Base-by-base conservation (phyloP, 768 basidiomycete species). In the Lentinus brumalis region DNA sequence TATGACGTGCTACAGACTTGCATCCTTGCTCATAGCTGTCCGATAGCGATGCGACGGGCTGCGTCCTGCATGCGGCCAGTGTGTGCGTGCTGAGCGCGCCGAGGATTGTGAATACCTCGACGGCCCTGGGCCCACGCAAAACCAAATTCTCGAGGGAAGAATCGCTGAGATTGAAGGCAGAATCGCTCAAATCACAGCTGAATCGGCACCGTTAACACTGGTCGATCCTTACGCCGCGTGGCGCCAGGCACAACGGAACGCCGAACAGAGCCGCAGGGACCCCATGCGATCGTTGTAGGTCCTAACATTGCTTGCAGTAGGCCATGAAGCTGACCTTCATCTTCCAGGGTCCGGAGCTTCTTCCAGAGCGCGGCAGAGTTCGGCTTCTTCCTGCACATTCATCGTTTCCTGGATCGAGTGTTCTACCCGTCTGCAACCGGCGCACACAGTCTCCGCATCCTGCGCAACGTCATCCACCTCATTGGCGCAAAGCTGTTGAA, bases 41-140 rank as follows among this genome's bases (percentile, higher is more conserved):
- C n/a, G 21, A 9, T 55, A 87, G 88, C 85, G 84, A 77, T 91
- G 89, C 64, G 88, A 91, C 66, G 86, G 87, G 16, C 70, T 69
- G 4, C 83, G 83, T 58, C 88, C 88, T 2, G 74, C 81, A 10
- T 91, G 89, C 69, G 83, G 83, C 1, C 87, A 85, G 44, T 91
- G 89, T 74, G 71, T 75, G 26, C 74, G 78, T 8, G 81, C 84
- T 29, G 83, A 86, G 40, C 83, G 86, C 59, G 79, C 79, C 30
- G 87, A 86, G 53, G 85, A 86, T 32, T 91, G 89, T 70, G 88
- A 90, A 73, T 91, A 89, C 70, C 78, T 83, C 6, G 88, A 89
- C 66, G 85, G 83, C 7, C 81, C 79, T 35, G 81, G 81, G 45
- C 81, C 85, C 59, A 84, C 88, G 18, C 76, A 82, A 56, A 88